Evolutionary conservation across 352 stramenopile genomes (phyloP), one percentile per base, ranked within the genome.

Genomic region (Hyaloperonospora brassicae): DNA sequence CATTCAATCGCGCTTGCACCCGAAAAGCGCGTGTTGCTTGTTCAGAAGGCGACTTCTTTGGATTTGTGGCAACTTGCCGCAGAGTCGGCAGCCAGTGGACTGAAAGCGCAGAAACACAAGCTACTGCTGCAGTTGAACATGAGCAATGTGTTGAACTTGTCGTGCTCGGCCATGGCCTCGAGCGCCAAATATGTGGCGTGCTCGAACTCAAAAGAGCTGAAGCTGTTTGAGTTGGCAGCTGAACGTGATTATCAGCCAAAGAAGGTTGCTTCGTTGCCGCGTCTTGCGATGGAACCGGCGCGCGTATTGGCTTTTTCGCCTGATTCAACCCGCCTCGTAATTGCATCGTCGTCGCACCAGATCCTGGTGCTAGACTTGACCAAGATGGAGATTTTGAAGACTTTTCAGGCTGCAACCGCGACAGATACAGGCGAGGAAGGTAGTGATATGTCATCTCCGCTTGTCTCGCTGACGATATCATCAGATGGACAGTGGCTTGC

Each of bases 151-250:
- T 72, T 78, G 52, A 96, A 97, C 66, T 67, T 97, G 31, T 73
- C 70, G 21, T 96, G 85, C 68, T 89, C 80, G 31, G 70, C 74
- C 1, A 65, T 98, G 21, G 85, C 87, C 40, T 71, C 82, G 2
- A 86, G 95, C 62, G 88, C 86, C 2, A 71, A 68, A 36, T 96
- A 93, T 49, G 53, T 97, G 46, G 89, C 85, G 34, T 87, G 85
- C 57, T 92, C 84, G 31, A 94, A 93, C 53, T 68, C 82, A 7
- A 70, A 83, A 31, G 78, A 88, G 44, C 69, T 96, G 30, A 96
- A 96, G 62, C 56, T 97, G 10, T 98, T 98, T 54, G 59, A 65
- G 12, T 56, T 98, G 4, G 57, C 88, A 21, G 47, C 62, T 2
- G 39, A 63, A 0, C 50, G 64, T 11, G 66, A 76, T 24, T 85